These are phyloP conservation scores for Penicillium herquei DNA, from an alignment of 495 filamentous ascomycete genomes.

Conservation along the genomic window DNA sequence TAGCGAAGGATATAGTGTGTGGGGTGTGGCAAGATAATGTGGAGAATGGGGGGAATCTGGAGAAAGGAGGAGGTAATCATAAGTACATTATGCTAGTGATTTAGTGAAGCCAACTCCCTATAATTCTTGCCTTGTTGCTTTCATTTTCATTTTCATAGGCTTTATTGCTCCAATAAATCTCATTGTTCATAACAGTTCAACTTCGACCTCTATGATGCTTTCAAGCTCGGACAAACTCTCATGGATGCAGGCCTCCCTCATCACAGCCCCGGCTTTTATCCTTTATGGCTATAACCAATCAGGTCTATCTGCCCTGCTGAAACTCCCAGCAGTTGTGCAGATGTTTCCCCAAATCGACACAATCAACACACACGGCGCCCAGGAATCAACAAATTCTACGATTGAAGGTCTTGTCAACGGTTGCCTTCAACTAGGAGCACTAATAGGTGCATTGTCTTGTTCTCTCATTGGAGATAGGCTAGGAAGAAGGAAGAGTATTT, in stretches of 20 bases:
- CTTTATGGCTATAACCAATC: slow-evolving; percentile 29
- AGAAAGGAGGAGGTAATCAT: no score
- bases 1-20: no score
- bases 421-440: slow-evolving; percentile 31
- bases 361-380: neutral
- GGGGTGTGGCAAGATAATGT: no score
- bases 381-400: slow-evolving; percentile 11
- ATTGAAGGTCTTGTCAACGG: slow-evolving; percentile 29
- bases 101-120: no score
- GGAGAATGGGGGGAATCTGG: no score
- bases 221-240: no score
- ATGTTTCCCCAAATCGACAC: slow-evolving; percentile 21
- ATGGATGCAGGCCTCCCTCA: slow-evolving; percentile 11
- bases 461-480: slow-evolving; percentile 29
- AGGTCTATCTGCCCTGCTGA: slow-evolving; percentile 17
- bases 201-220: no score
- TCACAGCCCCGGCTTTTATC: slow-evolving; percentile 30
- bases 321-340: slow-evolving; percentile 14
- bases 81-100: no score
- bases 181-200: no score
- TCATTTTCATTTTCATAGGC: no score
- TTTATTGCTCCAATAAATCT: no score
- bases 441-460: slow-evolving; percentile 28
- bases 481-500: slow-evolving; percentile 34
- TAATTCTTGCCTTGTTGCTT: no score